Conservation (phyloP, 768 basidiomycete species). For the Hypsizygus marmoreus region DNA sequence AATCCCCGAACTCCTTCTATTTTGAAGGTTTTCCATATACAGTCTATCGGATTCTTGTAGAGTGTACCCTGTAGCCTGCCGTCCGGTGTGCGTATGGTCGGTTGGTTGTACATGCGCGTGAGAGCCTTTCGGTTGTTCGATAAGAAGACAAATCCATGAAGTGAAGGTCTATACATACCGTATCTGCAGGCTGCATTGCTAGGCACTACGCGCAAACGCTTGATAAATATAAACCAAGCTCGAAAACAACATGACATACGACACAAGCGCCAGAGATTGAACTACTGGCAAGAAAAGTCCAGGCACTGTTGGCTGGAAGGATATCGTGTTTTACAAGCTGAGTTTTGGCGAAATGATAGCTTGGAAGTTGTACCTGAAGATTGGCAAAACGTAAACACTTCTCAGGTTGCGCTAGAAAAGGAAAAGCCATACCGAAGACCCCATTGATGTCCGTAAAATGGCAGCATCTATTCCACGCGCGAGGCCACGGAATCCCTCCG, state of each 20-base stretch:
- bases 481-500: slow-evolving; percentile 80
- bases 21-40: slow-evolving; percentile 93
- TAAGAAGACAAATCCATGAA: slow-evolving; percentile 2
- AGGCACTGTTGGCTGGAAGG: slow-evolving; percentile 73
- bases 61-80: slow-evolving; percentile 74
- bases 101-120: slow-evolving; percentile 97
- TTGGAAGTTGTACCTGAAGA: slow-evolving; percentile 87
- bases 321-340: slow-evolving; percentile 70
- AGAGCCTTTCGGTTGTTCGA: too few relatives aligned
- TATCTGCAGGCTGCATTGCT: slow-evolving; percentile 95
- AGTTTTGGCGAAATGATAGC: slow-evolving; percentile 92
- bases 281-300: slow-evolving; percentile 88
- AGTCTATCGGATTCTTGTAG: slow-evolving; percentile 93
- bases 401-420: too few relatives aligned
- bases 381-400: too few relatives aligned
- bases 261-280: slow-evolving; percentile 91
- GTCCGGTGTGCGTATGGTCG: slow-evolving; percentile 68
- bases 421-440: slow-evolving; percentile 89
- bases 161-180: slow-evolving; percentile 37
- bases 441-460: slow-evolving; percentile 92
- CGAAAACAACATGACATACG: slow-evolving; percentile 48
- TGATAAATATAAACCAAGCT: not conserved
- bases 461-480: slow-evolving; percentile 93
- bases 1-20: slow-evolving; percentile 89
- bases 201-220: slow-evolving; percentile 53